Base-by-base conservation (phyloP, 2,329 filamentous ascomycete genomes). In the Colletotrichum filicis region DNA sequence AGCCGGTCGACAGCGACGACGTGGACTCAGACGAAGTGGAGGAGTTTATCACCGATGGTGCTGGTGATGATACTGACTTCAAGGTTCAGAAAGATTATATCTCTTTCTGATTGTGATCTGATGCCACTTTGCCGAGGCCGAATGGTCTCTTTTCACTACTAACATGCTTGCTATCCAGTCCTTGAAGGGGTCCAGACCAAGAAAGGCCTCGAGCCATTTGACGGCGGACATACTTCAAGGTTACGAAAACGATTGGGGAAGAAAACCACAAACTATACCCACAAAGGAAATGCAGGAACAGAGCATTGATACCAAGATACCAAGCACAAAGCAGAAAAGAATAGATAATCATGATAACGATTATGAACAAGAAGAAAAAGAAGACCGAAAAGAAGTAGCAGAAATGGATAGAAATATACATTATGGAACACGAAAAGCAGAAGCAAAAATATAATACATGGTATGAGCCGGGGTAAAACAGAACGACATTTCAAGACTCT, bases 21-120 rank as follows among this genome's bases (percentile, higher is more conserved):
- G 89, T 94, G 78, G 93, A 95, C 83, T 95, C 93, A 67, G 94
- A 95, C 79, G 90, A 90, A 75, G 87, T 92, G 72, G 91, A 92
- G 78, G 91, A 93, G 80, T 91, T 92, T 78, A 87, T 92, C 74
- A 85, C 85, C 46, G 85, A 87, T 68, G 87, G 89, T 73, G 87
- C 89, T 70, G 85, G 83, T 70, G 85, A 87, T 66, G 87, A 89
- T 75, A 82, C 86, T 67, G 89, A 90, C 75, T 88, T 91, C 79
- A 84, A 87, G 70, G 85, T 87, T 76, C 86, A 89, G 77, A 87
- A 88, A 80, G 90, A 92, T 79, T 93, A 87, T 78, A 89, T 93
- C 80, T 78, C 79, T 60, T 79, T 85, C 64, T 85, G 76, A 78
- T 68, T 58, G 58, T 71, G 74, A 74, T 53, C 53, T 66, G 9